These are phyloP conservation scores for Marsdenia floribunda DNA, from an alignment of 257 asterid genomes.

Conservation along the genomic window DNA sequence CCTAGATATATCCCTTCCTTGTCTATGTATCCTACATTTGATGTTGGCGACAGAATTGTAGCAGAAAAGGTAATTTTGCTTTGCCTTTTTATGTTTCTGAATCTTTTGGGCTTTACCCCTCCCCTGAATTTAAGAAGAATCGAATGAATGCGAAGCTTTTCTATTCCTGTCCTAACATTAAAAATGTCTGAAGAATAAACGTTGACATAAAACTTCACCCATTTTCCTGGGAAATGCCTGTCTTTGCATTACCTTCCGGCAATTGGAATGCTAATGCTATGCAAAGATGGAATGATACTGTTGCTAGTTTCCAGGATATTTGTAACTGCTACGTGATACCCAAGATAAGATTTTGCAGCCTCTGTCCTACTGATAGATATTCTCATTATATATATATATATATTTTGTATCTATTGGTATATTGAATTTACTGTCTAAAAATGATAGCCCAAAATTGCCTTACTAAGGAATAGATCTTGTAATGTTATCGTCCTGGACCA, in stretches of 20 bases:
- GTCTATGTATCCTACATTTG: slow-evolving; percentile 95
- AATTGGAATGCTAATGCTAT: not conserved
- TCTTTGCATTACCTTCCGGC: not conserved
- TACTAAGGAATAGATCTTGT: not conserved
- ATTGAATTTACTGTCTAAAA: not conserved
- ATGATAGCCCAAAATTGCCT: not conserved
- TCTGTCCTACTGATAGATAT: not conserved
- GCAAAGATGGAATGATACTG: not conserved
- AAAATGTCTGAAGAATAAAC: not conserved
- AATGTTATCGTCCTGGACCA: not conserved
- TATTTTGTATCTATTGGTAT: not conserved
- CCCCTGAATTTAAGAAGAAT: not conserved
- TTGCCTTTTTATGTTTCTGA: not conserved
- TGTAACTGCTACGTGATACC: not conserved
- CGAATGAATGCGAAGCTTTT: too few species aligned
- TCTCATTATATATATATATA: too few species aligned
- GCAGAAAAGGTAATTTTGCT: slow-evolving; percentile 72
- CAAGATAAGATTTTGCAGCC: not conserved
- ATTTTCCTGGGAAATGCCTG: not conserved
- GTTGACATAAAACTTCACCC: not conserved
- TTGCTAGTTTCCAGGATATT: not conserved
- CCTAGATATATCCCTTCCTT: slow-evolving; percentile 90
- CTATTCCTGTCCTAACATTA: too few species aligned
- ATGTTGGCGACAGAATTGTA: slow-evolving; percentile 85
- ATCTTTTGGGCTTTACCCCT: not conserved